phyloP scores from a whole-genome alignment of 352 stramenopile genomes.

The Globisporangium splendens region DNA sequence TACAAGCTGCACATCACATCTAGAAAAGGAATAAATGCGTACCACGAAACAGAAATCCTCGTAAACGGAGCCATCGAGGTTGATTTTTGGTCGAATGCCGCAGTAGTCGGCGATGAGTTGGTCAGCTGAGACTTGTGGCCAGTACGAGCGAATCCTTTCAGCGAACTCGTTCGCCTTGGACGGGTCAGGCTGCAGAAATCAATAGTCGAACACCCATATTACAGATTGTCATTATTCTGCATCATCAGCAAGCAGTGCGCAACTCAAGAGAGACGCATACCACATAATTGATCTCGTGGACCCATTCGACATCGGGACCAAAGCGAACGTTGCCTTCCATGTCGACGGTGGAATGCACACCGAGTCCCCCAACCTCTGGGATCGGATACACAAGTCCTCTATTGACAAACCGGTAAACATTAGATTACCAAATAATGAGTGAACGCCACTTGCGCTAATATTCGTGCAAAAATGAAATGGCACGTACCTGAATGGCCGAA shows the following conservation, averaged over 20 bases:
- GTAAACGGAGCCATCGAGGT: constrained; percentile 44
- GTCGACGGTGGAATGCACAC: constrained; percentile 95
- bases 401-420: constrained; percentile 1
- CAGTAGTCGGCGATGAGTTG: constrained; percentile 92
- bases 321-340: constrained; percentile 91
- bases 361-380: constrained; percentile 92
- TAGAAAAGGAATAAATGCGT: constrained; percentile 10
- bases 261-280: constrained; percentile 21
- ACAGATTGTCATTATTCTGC: background rate
- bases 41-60: constrained; percentile 92
- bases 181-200: constrained; percentile 33
- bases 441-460: background rate
- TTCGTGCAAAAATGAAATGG: background rate
- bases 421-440: background rate
- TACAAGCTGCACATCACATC: background rate
- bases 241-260: background rate
- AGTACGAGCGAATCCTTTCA: constrained; percentile 90
- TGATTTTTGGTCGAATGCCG: constrained; percentile 94
- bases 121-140: constrained; percentile 74
- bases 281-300: constrained; percentile 85
- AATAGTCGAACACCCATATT: background rate
- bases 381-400: constrained; percentile 95
- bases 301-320: constrained; percentile 96
- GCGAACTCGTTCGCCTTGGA: constrained; percentile 60
- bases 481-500: constrained; percentile 54